Conservation (phyloP, 2,329 filamentous ascomycete species). For the Pseudogymnoascus sp. region DNA sequence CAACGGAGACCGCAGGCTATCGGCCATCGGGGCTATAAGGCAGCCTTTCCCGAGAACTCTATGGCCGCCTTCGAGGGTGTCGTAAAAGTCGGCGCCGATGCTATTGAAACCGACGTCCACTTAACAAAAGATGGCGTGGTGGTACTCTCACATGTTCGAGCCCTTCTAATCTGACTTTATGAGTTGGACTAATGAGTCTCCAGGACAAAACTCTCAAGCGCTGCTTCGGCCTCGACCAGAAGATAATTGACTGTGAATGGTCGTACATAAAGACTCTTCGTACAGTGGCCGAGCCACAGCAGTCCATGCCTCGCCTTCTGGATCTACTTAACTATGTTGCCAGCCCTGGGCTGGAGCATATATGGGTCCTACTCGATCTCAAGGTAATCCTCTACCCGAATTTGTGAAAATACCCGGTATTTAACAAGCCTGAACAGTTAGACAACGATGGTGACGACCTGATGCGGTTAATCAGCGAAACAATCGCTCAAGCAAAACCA, state of each 20-base stretch:
- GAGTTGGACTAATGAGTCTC: not conserved
- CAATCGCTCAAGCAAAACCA: slow-evolving; percentile 46
- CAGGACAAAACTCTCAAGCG: slow-evolving; percentile 69
- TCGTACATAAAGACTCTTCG: slow-evolving; percentile 57
- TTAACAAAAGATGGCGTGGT: slow-evolving; percentile 74
- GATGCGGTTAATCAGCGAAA: slow-evolving; percentile 58
- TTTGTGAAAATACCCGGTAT: not conserved
- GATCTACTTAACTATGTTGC: slow-evolving; percentile 69
- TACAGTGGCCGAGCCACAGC: slow-evolving; percentile 58
- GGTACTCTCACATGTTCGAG: slow-evolving; percentile 66
- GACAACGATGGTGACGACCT: slow-evolving; percentile 63
- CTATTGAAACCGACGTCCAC: slow-evolving; percentile 82
- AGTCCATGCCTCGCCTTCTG: slow-evolving; percentile 61
- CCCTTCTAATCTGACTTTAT: not conserved
- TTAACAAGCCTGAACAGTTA: slow-evolving; percentile 36
- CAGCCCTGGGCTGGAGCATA: slow-evolving; percentile 51
- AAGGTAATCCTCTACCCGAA: slow-evolving; percentile 47
- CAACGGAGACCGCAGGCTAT: slow-evolving; percentile 57
- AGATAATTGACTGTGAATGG: slow-evolving; percentile 70
- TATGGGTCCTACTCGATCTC: slow-evolving; percentile 83
- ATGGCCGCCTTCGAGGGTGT: slow-evolving; percentile 70
- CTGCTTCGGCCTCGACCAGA: slow-evolving; percentile 68
- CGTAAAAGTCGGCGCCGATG: slow-evolving; percentile 64
- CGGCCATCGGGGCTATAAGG: slow-evolving; percentile 72
- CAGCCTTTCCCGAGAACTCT: slow-evolving; percentile 74